Evolutionary conservation across 139 green algal genomes (phyloP).

Genomic region (Eudorina sp.): DNA sequence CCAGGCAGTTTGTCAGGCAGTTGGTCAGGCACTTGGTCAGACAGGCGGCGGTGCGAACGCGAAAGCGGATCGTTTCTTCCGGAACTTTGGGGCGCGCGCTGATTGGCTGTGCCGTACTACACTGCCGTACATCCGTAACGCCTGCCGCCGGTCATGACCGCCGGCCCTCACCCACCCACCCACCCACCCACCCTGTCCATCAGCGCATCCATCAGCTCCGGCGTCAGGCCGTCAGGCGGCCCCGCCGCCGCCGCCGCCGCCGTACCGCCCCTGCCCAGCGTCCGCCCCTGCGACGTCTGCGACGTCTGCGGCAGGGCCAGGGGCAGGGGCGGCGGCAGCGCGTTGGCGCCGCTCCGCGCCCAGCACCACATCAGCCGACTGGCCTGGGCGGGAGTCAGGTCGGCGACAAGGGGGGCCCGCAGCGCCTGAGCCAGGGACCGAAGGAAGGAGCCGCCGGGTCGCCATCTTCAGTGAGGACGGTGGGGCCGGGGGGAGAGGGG

Average conservation of each 20-base stretch:
- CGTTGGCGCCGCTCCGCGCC: background rate
- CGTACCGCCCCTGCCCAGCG: background rate
- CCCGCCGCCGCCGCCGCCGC: background rate
- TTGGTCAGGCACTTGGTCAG: too few species aligned
- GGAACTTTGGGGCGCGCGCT: too few species aligned
- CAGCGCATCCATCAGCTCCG: background rate
- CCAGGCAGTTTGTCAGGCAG: too few species aligned
- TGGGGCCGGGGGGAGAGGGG: background rate
- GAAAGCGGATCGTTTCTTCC: too few species aligned
- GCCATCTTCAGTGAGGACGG: conserved; percentile 28
- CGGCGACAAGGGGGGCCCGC: background rate
- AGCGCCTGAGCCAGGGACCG: background rate
- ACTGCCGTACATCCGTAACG: too few species aligned
- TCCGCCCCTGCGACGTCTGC: too few species aligned
- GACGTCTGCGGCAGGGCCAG: background rate
- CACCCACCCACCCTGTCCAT: background rate
- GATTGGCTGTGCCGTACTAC: too few species aligned
- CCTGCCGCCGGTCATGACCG: too few species aligned
- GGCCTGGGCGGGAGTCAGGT: background rate
- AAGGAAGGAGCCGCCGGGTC: conserved; percentile 3
- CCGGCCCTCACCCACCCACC: background rate
- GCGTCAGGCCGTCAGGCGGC: background rate
- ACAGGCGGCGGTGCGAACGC: too few species aligned
- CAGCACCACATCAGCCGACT: conserved; percentile 21
- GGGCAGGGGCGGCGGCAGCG: background rate